phyloP scores from a whole-genome alignment of 306 rosid genomes.

The Ceratonia siliqua region DNA sequence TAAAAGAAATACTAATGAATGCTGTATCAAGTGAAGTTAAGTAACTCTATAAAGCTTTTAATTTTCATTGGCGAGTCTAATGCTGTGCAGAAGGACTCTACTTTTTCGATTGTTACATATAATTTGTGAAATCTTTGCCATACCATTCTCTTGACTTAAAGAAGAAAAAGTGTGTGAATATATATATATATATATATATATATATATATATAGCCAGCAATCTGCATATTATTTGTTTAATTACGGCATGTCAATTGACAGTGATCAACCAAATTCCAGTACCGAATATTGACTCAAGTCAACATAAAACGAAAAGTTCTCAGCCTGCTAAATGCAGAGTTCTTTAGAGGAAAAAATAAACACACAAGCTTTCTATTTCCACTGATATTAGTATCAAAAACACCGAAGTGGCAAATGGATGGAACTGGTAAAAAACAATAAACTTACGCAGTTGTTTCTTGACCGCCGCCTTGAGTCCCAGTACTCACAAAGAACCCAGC shows the following conservation, averaged over 20 bases:
- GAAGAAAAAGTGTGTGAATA: too few relatives aligned
- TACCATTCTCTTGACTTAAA: neutral
- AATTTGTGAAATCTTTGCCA: neutral
- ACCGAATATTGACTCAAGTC: neutral
- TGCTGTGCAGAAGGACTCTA: neutral
- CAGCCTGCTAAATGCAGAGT: neutral
- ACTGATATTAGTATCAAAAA: neutral
- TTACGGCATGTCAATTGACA: neutral
- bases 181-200: too few relatives aligned
- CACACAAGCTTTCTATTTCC: neutral
- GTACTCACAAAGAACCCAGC: slow-evolving; percentile 93
- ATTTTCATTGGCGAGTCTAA: neutral
- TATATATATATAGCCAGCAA: too few relatives aligned
- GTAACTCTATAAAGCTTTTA: neutral
- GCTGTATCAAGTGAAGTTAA: neutral
- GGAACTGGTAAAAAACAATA: neutral
- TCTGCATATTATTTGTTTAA: neutral
- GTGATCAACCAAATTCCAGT: neutral
- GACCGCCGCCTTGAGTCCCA: slow-evolving; percentile 98
- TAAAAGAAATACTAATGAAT: neutral
- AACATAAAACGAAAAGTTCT: neutral
- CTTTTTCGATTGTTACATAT: neutral
- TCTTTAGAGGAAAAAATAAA: neutral
- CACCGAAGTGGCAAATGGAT: neutral
- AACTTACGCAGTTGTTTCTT: slow-evolving; percentile 96